These are phyloP conservation scores for Fusarium sp. DNA, from an alignment of 2,329 filamentous ascomycete species.

Conservation along the genomic window DNA sequence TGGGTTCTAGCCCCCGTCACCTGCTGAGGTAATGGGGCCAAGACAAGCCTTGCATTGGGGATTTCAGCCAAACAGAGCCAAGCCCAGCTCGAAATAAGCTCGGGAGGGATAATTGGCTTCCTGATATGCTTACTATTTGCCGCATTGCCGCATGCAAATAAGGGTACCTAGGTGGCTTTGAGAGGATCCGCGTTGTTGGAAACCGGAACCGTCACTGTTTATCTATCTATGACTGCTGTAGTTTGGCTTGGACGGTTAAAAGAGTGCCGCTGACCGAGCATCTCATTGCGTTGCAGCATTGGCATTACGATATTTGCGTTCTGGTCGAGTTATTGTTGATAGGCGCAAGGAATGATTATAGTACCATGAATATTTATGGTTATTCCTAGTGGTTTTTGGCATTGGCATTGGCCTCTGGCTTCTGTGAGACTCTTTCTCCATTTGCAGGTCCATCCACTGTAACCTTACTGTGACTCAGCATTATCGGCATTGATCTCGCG, in stretches of 20 bases:
- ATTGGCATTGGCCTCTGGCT: too few species aligned
- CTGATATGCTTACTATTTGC: slow-evolving; percentile 33
- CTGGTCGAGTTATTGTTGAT: neutral
- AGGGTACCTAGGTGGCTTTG: slow-evolving; percentile 1
- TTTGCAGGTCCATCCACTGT: neutral
- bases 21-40: slow-evolving; percentile 24
- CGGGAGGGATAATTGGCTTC: slow-evolving; percentile 17
- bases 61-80: slow-evolving; percentile 1
- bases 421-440: neutral
- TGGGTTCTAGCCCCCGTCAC: slow-evolving; percentile 25
- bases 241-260: neutral
- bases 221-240: neutral
- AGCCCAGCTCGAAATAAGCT: slow-evolving; percentile 29
- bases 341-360: neutral
- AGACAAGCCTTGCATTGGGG: neutral
- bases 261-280: neutral
- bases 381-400: slow-evolving; percentile 15
- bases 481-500: neutral
- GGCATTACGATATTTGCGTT: slow-evolving; percentile 16
- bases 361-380: slow-evolving; percentile 10
- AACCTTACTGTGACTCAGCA: neutral
- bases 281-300: neutral
- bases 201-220: neutral
- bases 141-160: slow-evolving; percentile 31
- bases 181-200: slow-evolving; percentile 3